Conservation (phyloP, 176 grass and related monocot species). For the Tuctoria greenei region DNA sequence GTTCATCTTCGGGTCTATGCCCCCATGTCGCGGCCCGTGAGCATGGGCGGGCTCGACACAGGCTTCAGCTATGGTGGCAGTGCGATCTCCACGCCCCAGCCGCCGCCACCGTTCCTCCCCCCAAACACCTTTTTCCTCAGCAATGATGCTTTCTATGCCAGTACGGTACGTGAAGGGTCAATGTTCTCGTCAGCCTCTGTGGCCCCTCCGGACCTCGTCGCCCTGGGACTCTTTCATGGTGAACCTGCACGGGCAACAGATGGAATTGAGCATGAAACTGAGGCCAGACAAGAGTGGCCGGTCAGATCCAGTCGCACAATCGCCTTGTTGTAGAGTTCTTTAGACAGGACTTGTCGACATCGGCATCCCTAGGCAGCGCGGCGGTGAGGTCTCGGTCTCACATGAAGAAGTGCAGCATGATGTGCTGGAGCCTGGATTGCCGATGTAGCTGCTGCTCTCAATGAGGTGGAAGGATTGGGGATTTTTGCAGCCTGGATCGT, state of each 20-base stretch:
- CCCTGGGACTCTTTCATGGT: slow-evolving; percentile 7
- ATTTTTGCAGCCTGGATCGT: no score
- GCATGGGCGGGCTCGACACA: slow-evolving; percentile 6
- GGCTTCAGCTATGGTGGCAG: neutral
- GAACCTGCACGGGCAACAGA: slow-evolving; percentile 1
- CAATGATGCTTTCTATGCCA: neutral
- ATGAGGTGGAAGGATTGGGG: no score
- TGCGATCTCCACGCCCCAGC: neutral
- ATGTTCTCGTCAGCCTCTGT: slow-evolving; percentile 40
- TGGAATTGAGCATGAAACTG: neutral
- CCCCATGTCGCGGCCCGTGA: slow-evolving; percentile 12
- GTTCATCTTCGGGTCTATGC: slow-evolving; percentile 74
- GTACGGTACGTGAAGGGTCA: neutral
- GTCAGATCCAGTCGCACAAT: neutral
- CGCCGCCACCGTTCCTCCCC: slow-evolving; percentile 18
- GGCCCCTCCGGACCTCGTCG: neutral
- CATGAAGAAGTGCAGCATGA: no score
- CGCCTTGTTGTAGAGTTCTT: slow-evolving; percentile 22
- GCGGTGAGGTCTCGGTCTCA: no score
- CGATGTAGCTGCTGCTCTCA: no score
- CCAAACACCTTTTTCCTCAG: slow-evolving; percentile 42
- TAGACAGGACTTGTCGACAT: no score
- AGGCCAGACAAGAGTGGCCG: neutral
- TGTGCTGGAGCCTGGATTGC: no score
- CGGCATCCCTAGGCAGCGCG: no score